These are phyloP conservation scores for Alternaria sp. DNA, from an alignment of 2,329 filamentous ascomycete genomes.

Conservation along the genomic window DNA sequence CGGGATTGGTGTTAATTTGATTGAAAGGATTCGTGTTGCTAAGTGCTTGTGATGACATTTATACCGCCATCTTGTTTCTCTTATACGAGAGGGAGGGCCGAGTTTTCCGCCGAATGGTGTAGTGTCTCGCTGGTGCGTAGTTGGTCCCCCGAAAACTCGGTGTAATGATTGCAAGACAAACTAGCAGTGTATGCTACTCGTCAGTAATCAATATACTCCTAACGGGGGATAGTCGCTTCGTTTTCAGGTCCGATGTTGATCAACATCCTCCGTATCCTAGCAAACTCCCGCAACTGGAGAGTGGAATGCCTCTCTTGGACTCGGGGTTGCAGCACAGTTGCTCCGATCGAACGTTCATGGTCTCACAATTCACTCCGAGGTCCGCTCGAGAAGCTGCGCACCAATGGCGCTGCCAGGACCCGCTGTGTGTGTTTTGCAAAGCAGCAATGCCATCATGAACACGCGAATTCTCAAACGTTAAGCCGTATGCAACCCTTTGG, in stretches of 20 bases:
- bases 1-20: neutral
- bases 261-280: neutral
- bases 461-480: neutral
- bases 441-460: neutral
- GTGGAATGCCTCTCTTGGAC: neutral
- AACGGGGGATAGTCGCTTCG: neutral
- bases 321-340: neutral
- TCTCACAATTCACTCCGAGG: neutral
- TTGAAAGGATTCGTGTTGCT: neutral
- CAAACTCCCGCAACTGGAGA: neutral
- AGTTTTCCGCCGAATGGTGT: constrained; percentile 12
- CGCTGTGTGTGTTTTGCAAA: neutral
- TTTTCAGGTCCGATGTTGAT: neutral
- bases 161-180: neutral
- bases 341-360: neutral
- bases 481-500: neutral
- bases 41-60: neutral
- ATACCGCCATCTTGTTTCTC: neutral
- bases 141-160: neutral
- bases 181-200: neutral
- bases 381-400: neutral
- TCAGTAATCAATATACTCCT: neutral
- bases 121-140: neutral
- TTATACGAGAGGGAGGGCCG: constrained; percentile 6
- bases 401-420: neutral